Base-by-base conservation (phyloP, 1,284 basidiomycete genomes). In the Coniophora puteana region DNA sequence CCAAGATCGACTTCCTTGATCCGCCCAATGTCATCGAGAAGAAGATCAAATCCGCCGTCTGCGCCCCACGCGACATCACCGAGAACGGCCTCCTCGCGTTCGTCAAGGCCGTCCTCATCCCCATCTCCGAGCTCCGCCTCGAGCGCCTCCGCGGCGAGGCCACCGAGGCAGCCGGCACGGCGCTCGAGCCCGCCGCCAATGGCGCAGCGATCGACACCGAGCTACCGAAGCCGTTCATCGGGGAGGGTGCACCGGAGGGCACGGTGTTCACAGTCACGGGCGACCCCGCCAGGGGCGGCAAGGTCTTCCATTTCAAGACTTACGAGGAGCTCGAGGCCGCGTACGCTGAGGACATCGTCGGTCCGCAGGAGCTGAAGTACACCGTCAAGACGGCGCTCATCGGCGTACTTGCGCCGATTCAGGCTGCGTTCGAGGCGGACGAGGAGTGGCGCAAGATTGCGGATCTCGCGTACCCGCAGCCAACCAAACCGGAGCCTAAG, bases 1-100 rank as follows among this genome's bases (percentile, higher is more conserved):
- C 87, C 50, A 99, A 99, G 68, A 97, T 99, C 62, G 95, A 99
- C 68, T 94, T 99, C 67, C 82, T 99, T 50, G 95, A 99, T 66
- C 63, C 82, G 12, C 83, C 94, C 1, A 85, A 89, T 31, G 78
- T 76, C 23, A 78, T 98, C 39, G 82, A 85, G 56, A 83, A 83
- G 65, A 99, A 98, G 72, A 84, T 99, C 65, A 93, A 91, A 63
- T 74, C 74, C 29, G 95, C 96, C 0, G 89, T 96, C 57, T 99
- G 95, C 61, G 90, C 93, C 50, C 92, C 94, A 49, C 94, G 94
- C n/a, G 93, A 89, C 55, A 70, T 85, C 25, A 77, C 83, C 37
- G 90, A 88, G 23, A 99, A 99, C 62, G 95, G 95, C 26, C 73
- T 99, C 0, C 76, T 99, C 5, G 76, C 92, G 2, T 99, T 99